These are phyloP conservation scores for Suhomyces bribrorum DNA, from an alignment of 1,139 yeast genomes.

Conservation along the genomic window DNA sequence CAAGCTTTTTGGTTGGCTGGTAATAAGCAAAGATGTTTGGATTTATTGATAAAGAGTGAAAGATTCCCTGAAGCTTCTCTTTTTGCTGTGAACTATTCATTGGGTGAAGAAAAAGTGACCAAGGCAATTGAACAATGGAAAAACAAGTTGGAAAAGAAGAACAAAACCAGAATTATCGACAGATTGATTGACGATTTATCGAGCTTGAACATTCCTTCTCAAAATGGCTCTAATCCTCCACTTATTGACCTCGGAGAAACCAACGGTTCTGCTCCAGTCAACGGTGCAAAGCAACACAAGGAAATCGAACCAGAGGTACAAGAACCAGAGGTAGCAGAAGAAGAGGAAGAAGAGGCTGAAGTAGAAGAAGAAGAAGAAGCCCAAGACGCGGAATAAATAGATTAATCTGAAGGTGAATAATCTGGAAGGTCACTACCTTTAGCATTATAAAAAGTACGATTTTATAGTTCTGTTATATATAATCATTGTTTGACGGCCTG, in stretches of 20 bases:
- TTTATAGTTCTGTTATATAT: slow-evolving; percentile 11
- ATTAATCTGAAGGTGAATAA: slow-evolving; percentile 2
- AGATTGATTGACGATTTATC: slow-evolving; percentile 50
- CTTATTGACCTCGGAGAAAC: slow-evolving; percentile 33
- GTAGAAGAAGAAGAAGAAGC: slow-evolving; percentile 1
- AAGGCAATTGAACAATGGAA: slow-evolving; percentile 68
- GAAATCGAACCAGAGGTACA: slow-evolving; percentile 20
- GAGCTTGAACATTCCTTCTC: slow-evolving; percentile 20
- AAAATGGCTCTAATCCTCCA: slow-evolving; percentile 15
- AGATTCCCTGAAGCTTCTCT: slow-evolving; percentile 85
- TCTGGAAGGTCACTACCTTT: slow-evolving; percentile 7
- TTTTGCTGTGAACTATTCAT: slow-evolving; percentile 74
- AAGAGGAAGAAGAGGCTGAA: slow-evolving; percentile 11
- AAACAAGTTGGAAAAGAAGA: slow-evolving; percentile 47
- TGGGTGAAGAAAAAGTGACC: slow-evolving; percentile 42
- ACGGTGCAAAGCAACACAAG: slow-evolving; percentile 10
- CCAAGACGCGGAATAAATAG: slow-evolving; percentile 3
- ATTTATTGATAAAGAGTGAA: slow-evolving; percentile 66
- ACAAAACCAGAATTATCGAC: slow-evolving; percentile 60
- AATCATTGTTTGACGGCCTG: slow-evolving; percentile 4
- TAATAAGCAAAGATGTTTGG: slow-evolving; percentile 63
- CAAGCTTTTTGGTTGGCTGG: slow-evolving; percentile 89
- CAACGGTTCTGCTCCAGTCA: slow-evolving; percentile 11
- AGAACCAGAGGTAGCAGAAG: slow-evolving; percentile 14
- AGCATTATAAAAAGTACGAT: slow-evolving; percentile 8